Conservation (phyloP, 2,329 filamentous ascomycete species). For the Fusarium phyllophilum region DNA sequence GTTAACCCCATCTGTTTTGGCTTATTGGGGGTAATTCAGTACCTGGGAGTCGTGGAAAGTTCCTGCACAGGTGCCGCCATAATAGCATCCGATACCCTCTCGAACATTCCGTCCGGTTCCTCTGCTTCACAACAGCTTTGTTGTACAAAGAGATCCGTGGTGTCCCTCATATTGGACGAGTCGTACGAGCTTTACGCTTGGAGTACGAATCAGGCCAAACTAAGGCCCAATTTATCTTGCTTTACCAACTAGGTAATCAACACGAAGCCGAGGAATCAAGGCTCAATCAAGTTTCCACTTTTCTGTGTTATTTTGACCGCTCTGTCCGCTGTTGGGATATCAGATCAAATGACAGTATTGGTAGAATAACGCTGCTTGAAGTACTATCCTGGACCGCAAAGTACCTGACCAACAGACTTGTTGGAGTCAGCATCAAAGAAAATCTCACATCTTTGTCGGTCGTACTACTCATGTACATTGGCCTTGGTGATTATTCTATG, state of each 20-base stretch:
- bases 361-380: not conserved
- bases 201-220: constrained; percentile 1
- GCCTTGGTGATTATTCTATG: not conserved
- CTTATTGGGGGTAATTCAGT: not conserved
- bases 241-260: constrained; percentile 25
- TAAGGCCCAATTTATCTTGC: constrained; percentile 18
- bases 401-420: not conserved
- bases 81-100: not conserved
- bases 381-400: not conserved
- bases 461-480: not conserved
- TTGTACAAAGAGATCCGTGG: constrained; percentile 12
- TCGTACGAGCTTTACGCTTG: not conserved
- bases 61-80: not conserved
- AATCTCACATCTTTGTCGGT: not conserved
- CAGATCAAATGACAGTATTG: not conserved
- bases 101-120: not conserved
- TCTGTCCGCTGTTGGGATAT: constrained; percentile 1
- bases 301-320: not conserved
- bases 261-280: constrained; percentile 7
- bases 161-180: not conserved
- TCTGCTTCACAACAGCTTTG: not conserved
- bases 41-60: not conserved
- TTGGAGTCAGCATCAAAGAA: not conserved
- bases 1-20: not conserved
- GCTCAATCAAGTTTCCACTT: not conserved